Evolutionary conservation across 345 rosid species (phyloP).

Genomic region (Raphanus sativus): DNA sequence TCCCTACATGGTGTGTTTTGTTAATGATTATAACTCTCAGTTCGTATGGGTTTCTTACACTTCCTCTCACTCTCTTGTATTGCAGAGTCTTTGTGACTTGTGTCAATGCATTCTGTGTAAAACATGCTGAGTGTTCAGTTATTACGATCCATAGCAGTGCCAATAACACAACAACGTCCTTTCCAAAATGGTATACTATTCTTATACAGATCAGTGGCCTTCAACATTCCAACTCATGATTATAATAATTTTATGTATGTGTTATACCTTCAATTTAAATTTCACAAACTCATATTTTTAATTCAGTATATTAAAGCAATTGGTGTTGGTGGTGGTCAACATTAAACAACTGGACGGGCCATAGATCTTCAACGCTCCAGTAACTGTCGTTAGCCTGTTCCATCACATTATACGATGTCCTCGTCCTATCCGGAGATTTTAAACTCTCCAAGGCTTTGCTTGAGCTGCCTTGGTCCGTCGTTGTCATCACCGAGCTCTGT

Average conservation of each 20-base stretch:
- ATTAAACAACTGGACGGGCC: slow-evolving; percentile 72
- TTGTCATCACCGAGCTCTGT: slow-evolving; percentile 22
- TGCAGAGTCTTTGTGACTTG: too few species aligned
- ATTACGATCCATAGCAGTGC: slow-evolving; percentile 74
- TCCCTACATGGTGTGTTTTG: too few species aligned
- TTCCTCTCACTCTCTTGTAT: too few species aligned
- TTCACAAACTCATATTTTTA: neutral
- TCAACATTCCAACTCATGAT: neutral
- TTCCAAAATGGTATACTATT: neutral
- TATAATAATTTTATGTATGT: neutral
- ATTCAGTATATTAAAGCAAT: neutral
- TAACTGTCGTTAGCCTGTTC: slow-evolving; percentile 55
- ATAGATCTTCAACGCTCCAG: slow-evolving; percentile 86
- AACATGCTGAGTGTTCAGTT: slow-evolving; percentile 87
- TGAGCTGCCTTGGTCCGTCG: slow-evolving; percentile 28
- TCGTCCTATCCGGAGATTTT: neutral
- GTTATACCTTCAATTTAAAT: neutral
- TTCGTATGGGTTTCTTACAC: too few species aligned
- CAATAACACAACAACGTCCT: slow-evolving; percentile 44
- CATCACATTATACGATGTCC: slow-evolving; percentile 13
- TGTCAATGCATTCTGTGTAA: too few species aligned
- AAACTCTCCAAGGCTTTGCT: slow-evolving; percentile 18
- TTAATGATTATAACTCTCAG: too few species aligned
- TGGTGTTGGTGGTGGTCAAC: slow-evolving; percentile 19
- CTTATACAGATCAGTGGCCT: neutral